Evolutionary conservation across 441 rosid genomes (phyloP), one percentile per base, ranked within the genome.

Genomic region (Gossypium laxum): DNA sequence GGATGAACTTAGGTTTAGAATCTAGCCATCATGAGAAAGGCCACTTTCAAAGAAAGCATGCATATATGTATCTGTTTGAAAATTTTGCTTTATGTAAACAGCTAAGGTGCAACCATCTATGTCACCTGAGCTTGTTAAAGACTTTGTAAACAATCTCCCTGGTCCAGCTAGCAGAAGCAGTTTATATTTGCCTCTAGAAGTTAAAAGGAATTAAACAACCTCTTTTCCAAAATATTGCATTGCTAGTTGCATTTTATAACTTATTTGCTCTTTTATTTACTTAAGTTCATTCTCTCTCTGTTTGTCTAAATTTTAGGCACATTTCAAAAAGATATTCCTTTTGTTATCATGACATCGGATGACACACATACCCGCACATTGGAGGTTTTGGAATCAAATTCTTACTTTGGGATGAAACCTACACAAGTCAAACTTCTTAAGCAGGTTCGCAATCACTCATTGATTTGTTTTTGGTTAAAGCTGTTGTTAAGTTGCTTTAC

Each of bases 311-410:
- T 73, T 32, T 54, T 75, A 94, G 99, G 83, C 71, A 81, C 74
- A 74, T 71, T 72, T 69, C 80, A 84, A 70, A 83, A 76, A 72
- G 89, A 85, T 74, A 86, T 90, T 82, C 99, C 99, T 48, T 86
- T 94, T 71, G 88, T 79, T 62, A 92, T 94, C 69, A 94, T 94
- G 99, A 94, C 98, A 47, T 94, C 98, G 4, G 99, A 94, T 80
- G 99, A 94, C 76, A 94, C 98, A 12, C 92, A 94, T 85, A 73
- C 85, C 58, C 93, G 87, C 48, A 94, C 92, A 0, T 2, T 77
- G 50, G 80, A 87, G 62, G 89, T 92, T 66, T 73, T 94, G 76
- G 94, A 92, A 78, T 82, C 80, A 48, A 89, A 89, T 80, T 82
- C 86, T 74, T 94, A 89, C 73, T 92, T 94, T 80, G 98, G 99